These are phyloP conservation scores for Fraxinus quadrangulata DNA, from an alignment of 257 asterid species.

Conservation along the genomic window DNA sequence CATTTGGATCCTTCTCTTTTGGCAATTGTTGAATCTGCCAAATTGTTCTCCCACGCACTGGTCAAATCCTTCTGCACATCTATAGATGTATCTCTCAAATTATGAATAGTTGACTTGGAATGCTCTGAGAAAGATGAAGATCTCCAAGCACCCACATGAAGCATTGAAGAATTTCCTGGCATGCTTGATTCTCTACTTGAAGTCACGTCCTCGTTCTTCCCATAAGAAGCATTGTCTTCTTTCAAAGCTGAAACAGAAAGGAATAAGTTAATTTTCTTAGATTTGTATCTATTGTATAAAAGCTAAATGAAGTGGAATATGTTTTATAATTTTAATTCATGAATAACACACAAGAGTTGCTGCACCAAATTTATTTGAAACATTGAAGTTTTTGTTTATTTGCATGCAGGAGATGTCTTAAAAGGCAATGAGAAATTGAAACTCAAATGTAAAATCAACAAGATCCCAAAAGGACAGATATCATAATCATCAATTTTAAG, in stretches of 20 bases:
- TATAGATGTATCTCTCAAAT: conserved; percentile 49
- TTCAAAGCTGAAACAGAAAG: conserved; percentile 37
- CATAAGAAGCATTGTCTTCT: conserved; percentile 39
- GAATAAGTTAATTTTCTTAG: conserved; percentile 4
- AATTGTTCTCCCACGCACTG: conserved; percentile 45
- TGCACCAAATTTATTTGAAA: not conserved
- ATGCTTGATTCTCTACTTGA: conserved; percentile 36
- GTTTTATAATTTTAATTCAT: not conserved
- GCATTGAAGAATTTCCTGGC: conserved; percentile 43
- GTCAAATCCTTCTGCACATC: conserved; percentile 53
- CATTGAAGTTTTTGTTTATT: not conserved
- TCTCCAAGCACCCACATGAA: conserved; percentile 58
- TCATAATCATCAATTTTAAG: conserved; percentile 4
- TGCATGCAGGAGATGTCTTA: not conserved
- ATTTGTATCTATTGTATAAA: conserved; percentile 10
- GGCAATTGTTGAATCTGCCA: conserved; percentile 45
- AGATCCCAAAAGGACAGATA: not conserved
- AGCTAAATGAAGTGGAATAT: conserved; percentile 1
- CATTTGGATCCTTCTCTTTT: conserved; percentile 49
- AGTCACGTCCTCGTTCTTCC: conserved; percentile 37
- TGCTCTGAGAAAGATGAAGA: conserved; percentile 71
- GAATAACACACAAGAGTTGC: not conserved
- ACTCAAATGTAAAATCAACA: conserved; percentile 5
- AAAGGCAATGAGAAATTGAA: conserved; percentile 11
- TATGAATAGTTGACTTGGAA: conserved; percentile 43